Evolutionary conservation across 225 moss, liverwort and hornwort species (phyloP), one percentile per base, ranked within the genome.

Genomic region (Climacium dendroides): DNA sequence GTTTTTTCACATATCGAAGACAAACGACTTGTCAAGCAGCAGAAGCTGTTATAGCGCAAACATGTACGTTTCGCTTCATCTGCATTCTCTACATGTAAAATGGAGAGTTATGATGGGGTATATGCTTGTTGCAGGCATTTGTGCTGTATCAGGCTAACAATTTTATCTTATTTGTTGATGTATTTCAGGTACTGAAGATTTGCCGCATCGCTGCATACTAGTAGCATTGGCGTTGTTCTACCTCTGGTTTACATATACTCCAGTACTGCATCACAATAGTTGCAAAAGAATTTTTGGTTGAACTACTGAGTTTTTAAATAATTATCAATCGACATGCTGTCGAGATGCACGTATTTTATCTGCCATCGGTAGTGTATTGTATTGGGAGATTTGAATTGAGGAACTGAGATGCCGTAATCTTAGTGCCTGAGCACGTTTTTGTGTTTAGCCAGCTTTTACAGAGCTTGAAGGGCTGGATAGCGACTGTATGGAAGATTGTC

Each of bases 11-110:
- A 71, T 73, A 80, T 63, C 77, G 57, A 84, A 80, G 64, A 48
- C 77, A 65, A 81, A 63, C 73, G 34, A 71, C 37, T 78, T 64
- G 81, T 87, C 58, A 53, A 81, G 74, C 48, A 87, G 58, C 74
- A 63, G 69, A 80, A 79, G 61, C 47, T 83, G 55, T 63, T 24
- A n/a, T 52, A 57, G 43, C 82, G 62, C 73, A 58, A 77, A 63
- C 76, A 87, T 65, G 90, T 92, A 87, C 52, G 90, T 87, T 64
- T 66, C 88, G 60, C 87, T 73, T 90, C 45, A 73, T 84, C 72
- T 67, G n/a, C 66, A 50, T 69, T 83, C 58, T 63, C 69, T 83
- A 60, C 53, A 28, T 54, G 61, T 84, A 19, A 59, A 75, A 14
- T 86, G 55, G 5, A 78, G 6, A 78, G 53, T 64, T 85, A 25